Conservation (phyloP, 768 basidiomycete genomes). For the Phlegmacium glaucopus region DNA sequence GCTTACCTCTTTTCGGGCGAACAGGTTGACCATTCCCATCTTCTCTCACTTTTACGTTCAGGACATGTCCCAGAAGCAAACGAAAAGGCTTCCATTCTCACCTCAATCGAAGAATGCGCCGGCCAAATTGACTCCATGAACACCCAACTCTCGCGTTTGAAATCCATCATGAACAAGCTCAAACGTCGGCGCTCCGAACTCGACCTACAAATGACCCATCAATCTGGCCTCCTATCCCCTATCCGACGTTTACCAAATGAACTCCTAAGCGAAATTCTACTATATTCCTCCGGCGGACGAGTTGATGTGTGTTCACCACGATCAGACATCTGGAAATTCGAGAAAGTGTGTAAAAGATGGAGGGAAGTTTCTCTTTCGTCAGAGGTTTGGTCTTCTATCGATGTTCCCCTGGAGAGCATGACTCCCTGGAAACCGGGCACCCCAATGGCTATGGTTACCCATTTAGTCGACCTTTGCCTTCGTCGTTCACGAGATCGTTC, state of each 20-base stretch:
- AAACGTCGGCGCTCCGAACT: neutral
- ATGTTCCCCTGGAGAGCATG: conserved; percentile 7
- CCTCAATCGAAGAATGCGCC: neutral
- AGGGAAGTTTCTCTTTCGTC: conserved; percentile 1
- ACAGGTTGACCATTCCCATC: neutral
- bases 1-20: too few relatives aligned
- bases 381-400: conserved; percentile 10
- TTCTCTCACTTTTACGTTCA: neutral
- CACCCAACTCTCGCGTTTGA: conserved; percentile 1
- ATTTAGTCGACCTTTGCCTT: conserved; percentile 1
- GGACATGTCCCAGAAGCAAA: conserved; percentile 1
- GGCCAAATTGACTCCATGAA: conserved; percentile 1
- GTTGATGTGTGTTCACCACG: conserved; percentile 10
- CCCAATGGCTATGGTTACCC: conserved; percentile 1
- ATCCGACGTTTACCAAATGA: conserved; percentile 11
- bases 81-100: conserved; percentile 1
- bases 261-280: conserved; percentile 8
- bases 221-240: conserved; percentile 4
- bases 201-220: conserved; percentile 3
- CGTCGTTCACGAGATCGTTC: conserved; percentile 3
- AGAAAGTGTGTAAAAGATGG: conserved; percentile 13
- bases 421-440: conserved; percentile 2
- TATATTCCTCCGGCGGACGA: conserved; percentile 3
- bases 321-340: conserved; percentile 10
- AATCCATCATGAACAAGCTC: neutral